Percentiles rank a stretch among this genome's conserved stretches.
Evolutionary conservation across 2,329 filamentous ascomycete species (phyloP).

Genomic region (Botrytis porri): DNA sequence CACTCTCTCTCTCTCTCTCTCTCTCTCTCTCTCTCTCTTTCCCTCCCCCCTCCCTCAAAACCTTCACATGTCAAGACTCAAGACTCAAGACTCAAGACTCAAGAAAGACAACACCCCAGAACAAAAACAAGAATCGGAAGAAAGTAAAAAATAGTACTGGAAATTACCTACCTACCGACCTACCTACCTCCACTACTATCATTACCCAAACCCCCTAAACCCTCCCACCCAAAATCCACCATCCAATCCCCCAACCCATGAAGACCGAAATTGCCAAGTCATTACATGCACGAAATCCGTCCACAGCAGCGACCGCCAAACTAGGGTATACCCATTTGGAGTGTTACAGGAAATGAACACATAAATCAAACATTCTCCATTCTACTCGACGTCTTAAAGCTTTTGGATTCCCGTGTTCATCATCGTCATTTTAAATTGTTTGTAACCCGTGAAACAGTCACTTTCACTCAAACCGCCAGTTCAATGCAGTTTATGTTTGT

Average conservation of each 20-base stretch:
- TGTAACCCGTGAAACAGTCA: neutral
- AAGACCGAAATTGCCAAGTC: conserved; percentile 1
- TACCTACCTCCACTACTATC: too few species aligned
- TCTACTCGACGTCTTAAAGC: neutral
- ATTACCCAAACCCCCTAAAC: neutral
- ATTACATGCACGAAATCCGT: neutral
- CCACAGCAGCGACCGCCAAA: neutral
- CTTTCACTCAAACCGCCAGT: neutral
- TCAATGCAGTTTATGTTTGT: neutral
- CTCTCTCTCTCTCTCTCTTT: too few species aligned
- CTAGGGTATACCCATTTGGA: neutral
- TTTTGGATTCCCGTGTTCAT: too few species aligned
- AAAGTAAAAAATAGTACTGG: neutral
- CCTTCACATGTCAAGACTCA: neutral
- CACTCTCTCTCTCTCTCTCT: too few species aligned
- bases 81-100: too few species aligned
- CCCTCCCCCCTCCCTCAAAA: too few species aligned
- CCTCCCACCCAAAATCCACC: neutral
- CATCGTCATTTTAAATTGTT: neutral
- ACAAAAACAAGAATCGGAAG: neutral
- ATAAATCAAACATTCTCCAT: neutral
- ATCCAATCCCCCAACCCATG: neutral
- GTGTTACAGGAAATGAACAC: neutral
- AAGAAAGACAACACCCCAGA: too few species aligned
- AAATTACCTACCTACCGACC: too few species aligned